Conservation (phyloP, 2,329 filamentous ascomycete genomes). For the Colletotrichum sp. region DNA sequence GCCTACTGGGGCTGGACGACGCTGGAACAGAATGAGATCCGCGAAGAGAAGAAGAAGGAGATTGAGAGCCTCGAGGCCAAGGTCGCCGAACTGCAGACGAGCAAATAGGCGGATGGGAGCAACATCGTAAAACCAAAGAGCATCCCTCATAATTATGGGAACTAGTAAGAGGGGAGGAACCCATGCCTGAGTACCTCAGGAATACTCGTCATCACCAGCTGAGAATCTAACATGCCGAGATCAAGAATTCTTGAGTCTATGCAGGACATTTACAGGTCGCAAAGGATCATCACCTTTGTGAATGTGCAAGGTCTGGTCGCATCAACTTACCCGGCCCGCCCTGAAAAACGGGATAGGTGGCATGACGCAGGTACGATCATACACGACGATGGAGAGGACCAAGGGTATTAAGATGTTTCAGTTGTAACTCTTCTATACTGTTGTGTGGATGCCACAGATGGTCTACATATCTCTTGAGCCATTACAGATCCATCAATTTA, state of each 20-base stretch:
- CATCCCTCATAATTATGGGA: background rate
- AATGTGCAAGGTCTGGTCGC: background rate
- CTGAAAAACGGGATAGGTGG: background rate
- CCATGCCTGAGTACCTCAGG: background rate
- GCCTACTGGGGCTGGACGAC: constrained; percentile 77
- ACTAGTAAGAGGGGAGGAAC: background rate
- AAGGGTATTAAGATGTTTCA: background rate
- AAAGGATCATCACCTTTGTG: background rate
- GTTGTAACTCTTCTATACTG: background rate
- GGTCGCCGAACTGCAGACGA: constrained; percentile 37
- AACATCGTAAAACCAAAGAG: background rate
- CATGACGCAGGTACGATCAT: background rate
- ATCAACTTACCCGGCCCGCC: background rate
- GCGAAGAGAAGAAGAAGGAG: constrained; percentile 46
- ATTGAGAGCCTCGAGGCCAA: constrained; percentile 42
- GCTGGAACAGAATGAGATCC: constrained; percentile 74
- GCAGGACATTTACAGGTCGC: background rate
- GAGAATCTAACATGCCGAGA: background rate
- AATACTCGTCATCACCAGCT: background rate
- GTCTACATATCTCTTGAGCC: background rate
- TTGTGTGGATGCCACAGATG: background rate
- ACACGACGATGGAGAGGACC: background rate
- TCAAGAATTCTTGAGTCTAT: background rate
- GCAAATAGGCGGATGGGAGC: background rate
- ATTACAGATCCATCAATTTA: background rate